phyloP scores from a whole-genome alignment of 306 rosid genomes.

The Mimosa bimucronata region DNA sequence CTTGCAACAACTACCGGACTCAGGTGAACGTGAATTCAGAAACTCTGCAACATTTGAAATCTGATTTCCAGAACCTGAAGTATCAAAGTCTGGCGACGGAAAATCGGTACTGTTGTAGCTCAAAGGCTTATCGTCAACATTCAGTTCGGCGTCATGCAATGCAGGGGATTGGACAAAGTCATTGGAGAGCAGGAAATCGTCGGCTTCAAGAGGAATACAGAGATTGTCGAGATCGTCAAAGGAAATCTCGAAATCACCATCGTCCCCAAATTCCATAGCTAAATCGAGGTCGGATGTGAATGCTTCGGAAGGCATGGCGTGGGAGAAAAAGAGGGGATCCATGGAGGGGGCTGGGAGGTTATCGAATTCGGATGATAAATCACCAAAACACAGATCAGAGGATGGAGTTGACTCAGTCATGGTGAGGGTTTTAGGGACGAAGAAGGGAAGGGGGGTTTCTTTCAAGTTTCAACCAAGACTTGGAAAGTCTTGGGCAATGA shows the following conservation, averaged over 20 bases:
- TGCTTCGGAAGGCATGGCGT: conserved; percentile 26
- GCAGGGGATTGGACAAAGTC: conserved; percentile 4
- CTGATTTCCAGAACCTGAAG: conserved; percentile 25
- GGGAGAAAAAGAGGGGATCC: conserved; percentile 56
- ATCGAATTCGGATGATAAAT: conserved; percentile 51
- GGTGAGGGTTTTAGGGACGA: conserved; percentile 18
- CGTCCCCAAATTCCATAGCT: conserved; percentile 34
- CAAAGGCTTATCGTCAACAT: not conserved
- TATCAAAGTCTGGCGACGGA: conserved; percentile 47
- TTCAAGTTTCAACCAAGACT: not conserved
- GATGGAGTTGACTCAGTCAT: conserved; percentile 51
- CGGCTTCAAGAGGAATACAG: conserved; percentile 60
- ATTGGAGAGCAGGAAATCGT: conserved; percentile 56
- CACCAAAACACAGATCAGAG: conserved; percentile 25
- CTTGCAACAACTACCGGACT: not conserved
- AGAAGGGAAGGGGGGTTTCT: not conserved
- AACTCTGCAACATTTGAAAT: conserved; percentile 44
- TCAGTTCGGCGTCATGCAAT: not conserved
- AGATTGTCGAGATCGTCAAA: conserved; percentile 71
- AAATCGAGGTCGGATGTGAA: conserved; percentile 60
- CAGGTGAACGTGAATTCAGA: conserved; percentile 43
- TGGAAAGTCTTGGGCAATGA: not conserved
- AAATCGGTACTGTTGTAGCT: conserved; percentile 14
- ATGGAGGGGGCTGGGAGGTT: conserved; percentile 62
- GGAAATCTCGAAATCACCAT: conserved; percentile 64